A percentile compares a stretch with the other conserved stretches of the same genome.
Conservation (phyloP, 2,329 filamentous ascomycete genomes). For the Paramyrothecium roridum region DNA sequence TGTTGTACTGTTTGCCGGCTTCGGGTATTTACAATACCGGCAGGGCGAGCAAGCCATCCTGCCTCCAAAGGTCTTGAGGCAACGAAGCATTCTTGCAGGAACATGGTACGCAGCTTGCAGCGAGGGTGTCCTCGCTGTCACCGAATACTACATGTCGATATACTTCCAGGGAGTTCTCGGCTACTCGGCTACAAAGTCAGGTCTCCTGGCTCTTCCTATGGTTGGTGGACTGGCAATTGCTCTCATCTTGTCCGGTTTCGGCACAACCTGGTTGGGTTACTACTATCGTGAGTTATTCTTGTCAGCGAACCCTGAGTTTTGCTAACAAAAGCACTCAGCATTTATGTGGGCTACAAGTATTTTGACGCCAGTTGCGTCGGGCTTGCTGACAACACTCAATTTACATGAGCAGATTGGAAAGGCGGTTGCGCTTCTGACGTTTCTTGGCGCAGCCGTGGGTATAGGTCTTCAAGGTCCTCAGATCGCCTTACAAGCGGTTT, state of each 20-base stretch:
- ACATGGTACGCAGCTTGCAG: constrained; percentile 18
- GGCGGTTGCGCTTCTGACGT: constrained; percentile 11
- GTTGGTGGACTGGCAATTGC: constrained; percentile 12
- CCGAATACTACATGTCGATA: constrained; percentile 20
- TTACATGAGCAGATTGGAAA: constrained; percentile 15
- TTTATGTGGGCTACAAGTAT: constrained; percentile 19
- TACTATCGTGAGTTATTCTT: constrained; percentile 13
- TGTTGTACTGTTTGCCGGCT: constrained; percentile 3
- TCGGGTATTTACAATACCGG: constrained; percentile 13
- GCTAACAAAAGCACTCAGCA: constrained; percentile 7
- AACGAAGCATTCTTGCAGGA: constrained; percentile 16
- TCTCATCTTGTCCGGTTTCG: constrained; percentile 14
- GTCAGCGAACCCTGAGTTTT: rapidly evolving
- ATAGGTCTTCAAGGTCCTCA: constrained; percentile 16
- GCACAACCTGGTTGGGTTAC: constrained; percentile 15
- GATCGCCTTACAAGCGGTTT: constrained; percentile 13
- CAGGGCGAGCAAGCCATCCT: constrained; percentile 14
- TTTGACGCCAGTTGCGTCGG: constrained; percentile 13
- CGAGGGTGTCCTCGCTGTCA: constrained; percentile 15
- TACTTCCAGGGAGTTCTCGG: constrained; percentile 20
- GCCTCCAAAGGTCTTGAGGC: constrained; percentile 13
- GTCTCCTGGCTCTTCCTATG: constrained; percentile 16
- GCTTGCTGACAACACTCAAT: constrained; percentile 15
- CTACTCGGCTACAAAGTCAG: constrained; percentile 12
- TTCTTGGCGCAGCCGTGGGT: constrained; percentile 15